Conservation (phyloP, 106 monocot species). For the Narthecium ossifragum region DNA sequence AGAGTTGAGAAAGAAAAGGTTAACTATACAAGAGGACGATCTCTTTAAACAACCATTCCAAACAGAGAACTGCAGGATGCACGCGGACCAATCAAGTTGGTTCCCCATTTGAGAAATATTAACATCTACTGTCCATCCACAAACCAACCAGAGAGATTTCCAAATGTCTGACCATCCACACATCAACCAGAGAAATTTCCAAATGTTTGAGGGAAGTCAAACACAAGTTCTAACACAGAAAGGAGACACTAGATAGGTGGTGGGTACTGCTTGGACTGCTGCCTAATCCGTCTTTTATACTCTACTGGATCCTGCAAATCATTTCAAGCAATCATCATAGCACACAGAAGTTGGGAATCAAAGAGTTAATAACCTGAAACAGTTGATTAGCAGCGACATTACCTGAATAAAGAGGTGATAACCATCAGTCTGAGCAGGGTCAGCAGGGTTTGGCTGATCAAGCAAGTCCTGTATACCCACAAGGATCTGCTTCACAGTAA, state of each 20-base stretch:
- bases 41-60: too few species aligned
- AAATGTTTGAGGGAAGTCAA: neutral
- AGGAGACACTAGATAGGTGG: slow-evolving; percentile 19
- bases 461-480: slow-evolving; percentile 23
- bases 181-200: neutral
- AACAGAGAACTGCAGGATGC: too few species aligned
- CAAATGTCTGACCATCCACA: neutral
- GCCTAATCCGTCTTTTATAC: slow-evolving; percentile 23
- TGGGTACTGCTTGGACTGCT: slow-evolving; percentile 40
- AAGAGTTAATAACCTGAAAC: neutral
- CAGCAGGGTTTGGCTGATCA: slow-evolving; percentile 21
- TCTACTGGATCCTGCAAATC: slow-evolving; percentile 27
- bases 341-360: neutral
- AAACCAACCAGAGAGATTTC: neutral
- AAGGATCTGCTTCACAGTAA: slow-evolving; percentile 25
- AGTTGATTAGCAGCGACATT: neutral
- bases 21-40: too few species aligned
- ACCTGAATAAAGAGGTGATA: slow-evolving; percentile 28
- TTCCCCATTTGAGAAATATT: neutral
- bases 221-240: slow-evolving; percentile 9
- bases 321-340: neutral
- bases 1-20: too few species aligned
- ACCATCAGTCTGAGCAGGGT: slow-evolving; percentile 24
- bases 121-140: neutral
- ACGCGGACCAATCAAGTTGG: neutral